Evolutionary conservation across 371 early-diverging fungal genomes (phyloP).

Genomic region (Globomyces sp.): DNA sequence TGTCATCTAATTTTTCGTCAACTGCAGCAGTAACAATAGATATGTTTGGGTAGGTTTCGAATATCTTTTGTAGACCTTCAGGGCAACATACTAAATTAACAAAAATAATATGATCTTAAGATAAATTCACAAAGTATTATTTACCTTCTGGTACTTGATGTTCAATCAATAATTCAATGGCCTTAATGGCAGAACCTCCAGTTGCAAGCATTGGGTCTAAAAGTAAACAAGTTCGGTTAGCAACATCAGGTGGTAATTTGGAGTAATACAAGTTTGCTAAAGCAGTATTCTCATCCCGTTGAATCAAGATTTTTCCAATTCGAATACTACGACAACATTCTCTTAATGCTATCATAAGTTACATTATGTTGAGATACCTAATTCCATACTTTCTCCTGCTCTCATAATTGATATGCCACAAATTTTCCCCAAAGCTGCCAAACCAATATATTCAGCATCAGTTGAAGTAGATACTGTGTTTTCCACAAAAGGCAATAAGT

Average conservation of each 20-base stretch:
- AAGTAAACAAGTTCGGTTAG: conserved; percentile 77
- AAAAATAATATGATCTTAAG: conserved; percentile 13
- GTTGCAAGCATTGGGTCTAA: conserved; percentile 95
- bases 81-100: conserved; percentile 44
- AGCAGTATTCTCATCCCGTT: conserved; percentile 92
- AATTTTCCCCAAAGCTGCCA: conserved; percentile 63
- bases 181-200: conserved; percentile 90
- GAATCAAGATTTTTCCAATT: conserved; percentile 93
- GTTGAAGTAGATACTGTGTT: conserved; percentile 79
- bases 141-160: conserved; percentile 75
- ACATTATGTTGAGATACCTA: conserved; percentile 59
- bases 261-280: conserved; percentile 84
- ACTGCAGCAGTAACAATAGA: conserved; percentile 81
- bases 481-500: conserved; percentile 82
- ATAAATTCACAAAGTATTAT: conserved; percentile 68
- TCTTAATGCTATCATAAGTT: not conserved
- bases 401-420: conserved; percentile 96
- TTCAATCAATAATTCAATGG: conserved; percentile 80
- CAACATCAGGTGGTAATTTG: conserved; percentile 87
- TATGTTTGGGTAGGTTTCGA: conserved; percentile 69
- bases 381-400: conserved; percentile 92
- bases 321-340: conserved; percentile 65
- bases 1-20: conserved; percentile 77
- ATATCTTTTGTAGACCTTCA: conserved; percentile 73
- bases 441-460: conserved; percentile 34